Evolutionary conservation across 140 eudicot genomes (phyloP).

Genomic region (Ambrosia hybrid): DNA sequence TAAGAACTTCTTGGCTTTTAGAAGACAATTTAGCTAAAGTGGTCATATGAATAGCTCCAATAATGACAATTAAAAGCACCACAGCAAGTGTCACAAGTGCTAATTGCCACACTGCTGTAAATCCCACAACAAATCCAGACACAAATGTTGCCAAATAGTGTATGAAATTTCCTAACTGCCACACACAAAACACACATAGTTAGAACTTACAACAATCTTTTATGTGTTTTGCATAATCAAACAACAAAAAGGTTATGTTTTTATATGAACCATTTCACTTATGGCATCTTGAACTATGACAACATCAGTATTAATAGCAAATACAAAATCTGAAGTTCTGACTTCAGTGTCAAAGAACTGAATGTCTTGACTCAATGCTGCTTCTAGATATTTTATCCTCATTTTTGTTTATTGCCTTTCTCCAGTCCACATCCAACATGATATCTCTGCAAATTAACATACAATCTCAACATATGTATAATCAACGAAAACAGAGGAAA

Average conservation of each 20-base stretch:
- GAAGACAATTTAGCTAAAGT: constrained; percentile 66
- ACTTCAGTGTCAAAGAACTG: too few species aligned
- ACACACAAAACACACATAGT: too few species aligned
- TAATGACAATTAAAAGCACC: constrained; percentile 66
- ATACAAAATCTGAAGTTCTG: constrained; percentile 82
- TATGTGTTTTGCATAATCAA: too few species aligned
- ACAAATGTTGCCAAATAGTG: too few species aligned
- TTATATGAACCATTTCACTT: constrained; percentile 96
- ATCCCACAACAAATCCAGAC: too few species aligned
- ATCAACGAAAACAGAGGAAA: too few species aligned
- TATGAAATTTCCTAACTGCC: constrained; percentile 78
- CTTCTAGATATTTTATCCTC: constrained; percentile 83
- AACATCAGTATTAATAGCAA: constrained; percentile 81
- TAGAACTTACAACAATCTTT: too few species aligned
- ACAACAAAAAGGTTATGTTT: too few species aligned
- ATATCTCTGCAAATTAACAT: constrained; percentile 58
- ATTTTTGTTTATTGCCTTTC: constrained; percentile 83
- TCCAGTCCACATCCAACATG: constrained; percentile 99
- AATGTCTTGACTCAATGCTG: constrained; percentile 83
- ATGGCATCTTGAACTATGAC: constrained; percentile 93
- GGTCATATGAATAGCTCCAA: constrained; percentile 70
- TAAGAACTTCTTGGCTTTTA: constrained; percentile 80
- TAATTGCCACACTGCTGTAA: too few species aligned
- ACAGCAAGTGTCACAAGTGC: too few species aligned
- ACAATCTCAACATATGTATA: too few species aligned